Evolutionary conservation across 2,329 filamentous ascomycete species (phyloP).

Genomic region (Tolypocladium cylindrosporum): DNA sequence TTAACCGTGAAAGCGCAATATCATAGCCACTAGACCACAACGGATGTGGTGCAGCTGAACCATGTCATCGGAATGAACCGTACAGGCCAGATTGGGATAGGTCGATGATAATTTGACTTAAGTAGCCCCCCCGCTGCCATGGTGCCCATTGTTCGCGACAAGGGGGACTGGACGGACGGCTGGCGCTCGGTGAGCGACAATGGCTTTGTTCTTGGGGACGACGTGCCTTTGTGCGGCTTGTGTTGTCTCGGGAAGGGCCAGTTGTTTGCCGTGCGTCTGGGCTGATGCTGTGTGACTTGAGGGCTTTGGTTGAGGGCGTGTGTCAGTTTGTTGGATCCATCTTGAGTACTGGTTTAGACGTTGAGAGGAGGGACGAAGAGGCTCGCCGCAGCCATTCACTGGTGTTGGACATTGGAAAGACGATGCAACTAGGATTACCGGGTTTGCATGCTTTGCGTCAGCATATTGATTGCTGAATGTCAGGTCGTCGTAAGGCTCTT

Average conservation of each 20-base stretch:
- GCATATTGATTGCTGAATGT: too few species aligned
- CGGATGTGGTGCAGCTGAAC: constrained; percentile 3
- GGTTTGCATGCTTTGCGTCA: background rate
- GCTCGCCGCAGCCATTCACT: background rate
- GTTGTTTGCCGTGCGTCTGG: background rate
- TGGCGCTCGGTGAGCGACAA: background rate
- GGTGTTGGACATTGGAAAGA: background rate
- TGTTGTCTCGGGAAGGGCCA: background rate
- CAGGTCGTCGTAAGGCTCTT: background rate
- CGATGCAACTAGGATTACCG: background rate
- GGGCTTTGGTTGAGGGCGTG: background rate
- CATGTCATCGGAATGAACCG: constrained; percentile 3
- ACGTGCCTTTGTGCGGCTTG: background rate
- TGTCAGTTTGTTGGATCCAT: background rate
- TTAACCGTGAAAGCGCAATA: constrained; percentile 11
- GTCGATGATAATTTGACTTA: background rate
- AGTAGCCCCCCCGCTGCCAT: background rate
- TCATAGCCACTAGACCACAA: constrained; percentile 13
- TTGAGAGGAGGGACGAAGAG: too few species aligned
- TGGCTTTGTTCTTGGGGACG: background rate
- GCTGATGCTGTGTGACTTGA: background rate
- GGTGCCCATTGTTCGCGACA: too few species aligned
- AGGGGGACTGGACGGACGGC: background rate
- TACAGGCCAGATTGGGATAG: background rate
- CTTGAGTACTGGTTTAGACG: background rate